Evolutionary conservation across 208 protist genomes (phyloP).

Genomic region (Zelonia costaricensis): DNA sequence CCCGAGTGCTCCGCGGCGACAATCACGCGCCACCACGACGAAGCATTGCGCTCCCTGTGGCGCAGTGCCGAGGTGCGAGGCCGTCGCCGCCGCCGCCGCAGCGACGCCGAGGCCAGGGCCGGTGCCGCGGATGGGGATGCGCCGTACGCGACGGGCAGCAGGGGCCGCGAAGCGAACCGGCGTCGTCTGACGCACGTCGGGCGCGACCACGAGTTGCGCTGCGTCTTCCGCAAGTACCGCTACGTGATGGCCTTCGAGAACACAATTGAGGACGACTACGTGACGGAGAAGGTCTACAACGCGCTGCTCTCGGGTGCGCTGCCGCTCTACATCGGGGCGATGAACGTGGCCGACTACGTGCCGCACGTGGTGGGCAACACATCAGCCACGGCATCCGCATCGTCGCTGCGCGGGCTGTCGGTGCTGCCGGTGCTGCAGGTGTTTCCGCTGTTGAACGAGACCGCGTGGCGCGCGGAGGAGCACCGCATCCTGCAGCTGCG

Average conservation of each 20-base stretch:
- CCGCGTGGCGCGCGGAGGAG: constrained; percentile 11
- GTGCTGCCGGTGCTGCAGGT: constrained; percentile 15
- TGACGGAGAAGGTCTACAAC: constrained; percentile 77
- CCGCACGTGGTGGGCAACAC: constrained; percentile 1
- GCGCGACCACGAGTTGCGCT: constrained; percentile 22
- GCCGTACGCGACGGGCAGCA: no score
- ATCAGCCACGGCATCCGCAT: not conserved
- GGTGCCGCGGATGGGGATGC: no score
- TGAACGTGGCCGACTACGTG: constrained; percentile 46
- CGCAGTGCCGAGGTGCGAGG: not conserved
- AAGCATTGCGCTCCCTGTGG: not conserved
- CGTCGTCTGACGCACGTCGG: not conserved
- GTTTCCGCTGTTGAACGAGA: constrained; percentile 23
- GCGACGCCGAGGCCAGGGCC: no score
- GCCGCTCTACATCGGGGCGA: constrained; percentile 48
- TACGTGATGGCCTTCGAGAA: constrained; percentile 56
- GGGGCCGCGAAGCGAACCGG: not conserved
- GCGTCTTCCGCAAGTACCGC: constrained; percentile 39
- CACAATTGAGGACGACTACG: constrained; percentile 53
- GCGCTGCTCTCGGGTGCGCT: constrained; percentile 45
- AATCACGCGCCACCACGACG: not conserved
- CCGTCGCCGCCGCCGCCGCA: no score
- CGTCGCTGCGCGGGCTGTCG: not conserved
- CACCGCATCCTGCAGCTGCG: constrained; percentile 1
- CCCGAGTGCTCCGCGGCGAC: not conserved